Evolutionary conservation across 768 basidiomycete genomes (phyloP), one percentile per base, ranked within the genome.

Genomic region (Podaxis sp.): DNA sequence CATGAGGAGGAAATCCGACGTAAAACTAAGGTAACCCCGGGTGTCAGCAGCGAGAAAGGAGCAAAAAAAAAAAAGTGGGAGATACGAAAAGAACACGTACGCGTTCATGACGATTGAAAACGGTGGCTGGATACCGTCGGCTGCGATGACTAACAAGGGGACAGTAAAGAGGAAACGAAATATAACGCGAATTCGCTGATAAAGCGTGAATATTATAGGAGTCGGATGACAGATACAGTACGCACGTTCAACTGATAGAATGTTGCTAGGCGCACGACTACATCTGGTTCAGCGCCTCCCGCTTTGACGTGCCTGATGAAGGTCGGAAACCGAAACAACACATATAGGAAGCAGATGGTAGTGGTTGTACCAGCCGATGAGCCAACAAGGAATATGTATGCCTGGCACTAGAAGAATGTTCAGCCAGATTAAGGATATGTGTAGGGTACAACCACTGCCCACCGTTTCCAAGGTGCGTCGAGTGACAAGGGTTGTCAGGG

Each of bases 201-300:
- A 63, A 40, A 62, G 49, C 20, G 62, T 36, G 40, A 58, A 60
- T 37, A 55, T 40, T 52, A 44, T n/a, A 51, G n/a, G 22, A 52
- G 50, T 8, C 0, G 22, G 44, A 33, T n/a, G 46, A 12, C 22
- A 37, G 51, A 10, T 26, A 52, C 68, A 52, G 4, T 4, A 69
- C 91, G 64, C 64, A 93, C 92, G 70, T 94, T 94, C 12, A 93
- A 77, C 62, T 90, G 82, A 71, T 88, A 90, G 70, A 92, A 94
- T 3, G 85, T 90, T 26, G 85, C 76, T 2, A 94, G 80, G 50
- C 91, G 80, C 15, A 91, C 81, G 54, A 94, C 87, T 6, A 94
- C 87, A 37, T 83, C 83, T 6, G 90, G 88, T 48, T 86, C 84
- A 0, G 89, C 92, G 13, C 92, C 89, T 64, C 88, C 91, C 3